Evolutionary conservation across 352 stramenopile genomes (phyloP).

Genomic region (Phytophthora cactorum): DNA sequence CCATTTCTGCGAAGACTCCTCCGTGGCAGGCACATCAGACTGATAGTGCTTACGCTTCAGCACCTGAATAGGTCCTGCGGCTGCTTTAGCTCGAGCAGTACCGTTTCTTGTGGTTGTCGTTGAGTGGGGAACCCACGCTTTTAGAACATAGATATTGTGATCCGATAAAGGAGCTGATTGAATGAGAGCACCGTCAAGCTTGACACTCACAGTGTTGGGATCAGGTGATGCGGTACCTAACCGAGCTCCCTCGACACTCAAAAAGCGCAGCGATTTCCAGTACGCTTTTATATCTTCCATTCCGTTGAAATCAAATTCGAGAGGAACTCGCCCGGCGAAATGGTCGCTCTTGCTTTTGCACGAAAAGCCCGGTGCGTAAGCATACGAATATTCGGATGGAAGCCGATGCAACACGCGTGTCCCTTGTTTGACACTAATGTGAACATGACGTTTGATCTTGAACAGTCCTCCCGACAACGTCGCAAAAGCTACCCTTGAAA

Average conservation of each 20-base stretch:
- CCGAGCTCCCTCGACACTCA: conserved; percentile 69
- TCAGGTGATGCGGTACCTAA: conserved; percentile 48
- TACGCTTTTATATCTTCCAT: conserved; percentile 62
- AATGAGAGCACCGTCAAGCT: conserved; percentile 64
- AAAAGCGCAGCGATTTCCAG: conserved; percentile 76
- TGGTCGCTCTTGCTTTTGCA: conserved; percentile 59
- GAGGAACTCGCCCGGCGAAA: conserved; percentile 57
- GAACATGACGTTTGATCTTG: conserved; percentile 50
- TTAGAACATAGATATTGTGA: conserved; percentile 71
- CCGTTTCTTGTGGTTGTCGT: conserved; percentile 48
- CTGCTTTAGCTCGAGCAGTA: conserved; percentile 64
- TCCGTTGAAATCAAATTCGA: conserved; percentile 55
- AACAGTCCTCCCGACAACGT: conserved; percentile 77
- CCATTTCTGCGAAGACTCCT: conserved; percentile 35
- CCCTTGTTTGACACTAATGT: conserved; percentile 65
- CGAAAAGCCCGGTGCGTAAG: conserved; percentile 69
- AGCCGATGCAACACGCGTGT: conserved; percentile 57
- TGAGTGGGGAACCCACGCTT: conserved; percentile 69
- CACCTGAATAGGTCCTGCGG: conserved; percentile 46
- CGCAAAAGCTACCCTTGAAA: conserved; percentile 78
- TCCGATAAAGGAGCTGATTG: conserved; percentile 61
- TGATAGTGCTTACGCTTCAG: conserved; percentile 69
- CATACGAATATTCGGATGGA: conserved; percentile 61
- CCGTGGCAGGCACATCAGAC: neutral
- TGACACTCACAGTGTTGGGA: conserved; percentile 49